Evolutionary conservation across 2,329 filamentous ascomycete species (phyloP).

Genomic region (Colletotrichum sp.): DNA sequence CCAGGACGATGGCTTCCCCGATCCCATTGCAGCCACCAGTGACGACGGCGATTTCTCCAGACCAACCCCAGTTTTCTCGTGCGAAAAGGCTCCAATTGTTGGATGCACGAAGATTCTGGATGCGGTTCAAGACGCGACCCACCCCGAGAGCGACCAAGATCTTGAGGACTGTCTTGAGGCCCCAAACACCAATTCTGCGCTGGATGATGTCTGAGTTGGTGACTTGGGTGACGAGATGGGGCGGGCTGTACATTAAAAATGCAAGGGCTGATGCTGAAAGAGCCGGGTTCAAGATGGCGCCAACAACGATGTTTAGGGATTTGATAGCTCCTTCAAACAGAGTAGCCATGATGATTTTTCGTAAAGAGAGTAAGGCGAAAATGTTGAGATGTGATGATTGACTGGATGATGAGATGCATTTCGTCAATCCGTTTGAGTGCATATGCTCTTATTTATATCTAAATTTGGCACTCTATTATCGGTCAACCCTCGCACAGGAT

Average conservation of each 20-base stretch:
- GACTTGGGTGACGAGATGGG: neutral
- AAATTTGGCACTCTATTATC: accelerated
- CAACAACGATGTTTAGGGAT: neutral
- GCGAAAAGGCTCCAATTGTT: neutral
- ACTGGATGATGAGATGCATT: neutral
- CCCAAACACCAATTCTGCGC: neutral
- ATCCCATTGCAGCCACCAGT: neutral
- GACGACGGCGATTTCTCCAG: neutral
- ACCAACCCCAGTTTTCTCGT: accelerated
- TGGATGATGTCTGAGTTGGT: accelerated
- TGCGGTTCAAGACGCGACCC: neutral
- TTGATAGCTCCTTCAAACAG: neutral
- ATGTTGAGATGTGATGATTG: neutral
- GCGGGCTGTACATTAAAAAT: neutral
- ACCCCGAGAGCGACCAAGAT: neutral
- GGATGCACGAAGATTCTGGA: neutral
- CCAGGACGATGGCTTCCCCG: neutral
- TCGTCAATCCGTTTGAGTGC: neutral
- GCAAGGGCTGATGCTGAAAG: neutral
- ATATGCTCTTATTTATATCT: neutral
- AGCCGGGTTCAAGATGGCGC: neutral
- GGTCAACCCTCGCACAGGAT: neutral
- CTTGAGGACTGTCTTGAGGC: neutral
- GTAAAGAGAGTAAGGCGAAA: neutral
- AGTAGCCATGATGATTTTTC: accelerated